Evolutionary conservation across 441 rosid genomes (phyloP).

Genomic region (Corymbia citriodora): DNA sequence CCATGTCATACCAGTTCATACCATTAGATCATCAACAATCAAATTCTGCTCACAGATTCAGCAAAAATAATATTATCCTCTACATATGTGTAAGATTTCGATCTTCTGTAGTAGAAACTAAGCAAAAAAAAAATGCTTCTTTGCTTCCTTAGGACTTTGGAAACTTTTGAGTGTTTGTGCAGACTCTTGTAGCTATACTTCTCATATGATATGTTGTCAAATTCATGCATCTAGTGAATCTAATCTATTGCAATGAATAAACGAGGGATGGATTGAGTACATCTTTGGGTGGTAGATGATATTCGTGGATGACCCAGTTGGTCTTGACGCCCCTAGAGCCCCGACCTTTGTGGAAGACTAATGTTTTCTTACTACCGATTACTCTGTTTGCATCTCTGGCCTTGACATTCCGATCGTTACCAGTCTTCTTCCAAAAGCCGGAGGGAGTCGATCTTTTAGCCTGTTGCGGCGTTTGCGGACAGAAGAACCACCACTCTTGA

Average conservation of each 20-base stretch:
- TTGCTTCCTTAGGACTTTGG: not conserved
- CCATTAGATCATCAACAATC: not conserved
- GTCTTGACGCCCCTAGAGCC: not conserved
- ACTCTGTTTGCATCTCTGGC: not conserved
- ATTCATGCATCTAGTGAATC: not conserved
- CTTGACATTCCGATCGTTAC: not conserved
- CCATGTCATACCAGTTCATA: not conserved
- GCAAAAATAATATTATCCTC: no score
- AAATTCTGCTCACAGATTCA: not conserved
- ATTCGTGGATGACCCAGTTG: not conserved
- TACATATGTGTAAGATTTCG: no score
- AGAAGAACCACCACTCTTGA: not conserved
- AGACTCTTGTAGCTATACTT: not conserved
- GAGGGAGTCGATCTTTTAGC: not conserved
- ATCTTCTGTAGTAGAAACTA: no score
- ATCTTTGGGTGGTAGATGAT: not conserved
- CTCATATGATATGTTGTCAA: not conserved
- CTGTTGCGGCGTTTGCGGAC: not conserved
- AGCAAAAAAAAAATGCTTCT: not conserved
- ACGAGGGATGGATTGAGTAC: not conserved
- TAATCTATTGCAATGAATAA: not conserved
- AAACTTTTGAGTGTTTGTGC: not conserved
- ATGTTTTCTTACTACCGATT: not conserved
- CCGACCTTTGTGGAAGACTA: not conserved
- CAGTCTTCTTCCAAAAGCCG: not conserved